Evolutionary conservation across 345 rosid genomes (phyloP).

Genomic region (Populus tremula): DNA sequence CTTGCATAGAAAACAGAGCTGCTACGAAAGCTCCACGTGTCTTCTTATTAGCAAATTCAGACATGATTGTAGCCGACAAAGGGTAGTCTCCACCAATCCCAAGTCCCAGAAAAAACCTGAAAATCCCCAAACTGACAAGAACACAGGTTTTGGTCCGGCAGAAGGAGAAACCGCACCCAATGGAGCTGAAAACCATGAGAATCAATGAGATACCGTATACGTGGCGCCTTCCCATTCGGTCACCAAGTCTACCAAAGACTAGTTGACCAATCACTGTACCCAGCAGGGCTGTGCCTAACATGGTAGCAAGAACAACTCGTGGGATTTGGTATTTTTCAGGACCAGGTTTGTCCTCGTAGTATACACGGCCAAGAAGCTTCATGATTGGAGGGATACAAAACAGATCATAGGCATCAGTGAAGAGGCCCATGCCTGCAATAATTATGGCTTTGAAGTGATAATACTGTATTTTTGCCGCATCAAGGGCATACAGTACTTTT

Average conservation of each 20-base stretch:
- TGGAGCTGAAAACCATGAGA: conserved; percentile 56
- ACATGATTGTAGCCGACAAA: conserved; percentile 75
- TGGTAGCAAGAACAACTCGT: conserved; percentile 26
- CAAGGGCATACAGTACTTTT: conserved; percentile 49
- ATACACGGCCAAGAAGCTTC: conserved; percentile 40
- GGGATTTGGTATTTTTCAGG: conserved; percentile 9
- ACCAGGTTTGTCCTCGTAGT: conserved; percentile 18
- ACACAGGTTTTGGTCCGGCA: conserved; percentile 53
- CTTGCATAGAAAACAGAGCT: conserved; percentile 75
- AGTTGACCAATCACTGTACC: conserved; percentile 63
- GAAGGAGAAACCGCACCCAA: conserved; percentile 63
- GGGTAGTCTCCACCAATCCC: conserved; percentile 86
- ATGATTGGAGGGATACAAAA: conserved; percentile 55
- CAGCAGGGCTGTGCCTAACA: conserved; percentile 46
- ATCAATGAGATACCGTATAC: conserved; percentile 58
- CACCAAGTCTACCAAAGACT: conserved; percentile 62
- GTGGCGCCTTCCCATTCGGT: conserved; percentile 51
- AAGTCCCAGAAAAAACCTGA: conserved; percentile 59
- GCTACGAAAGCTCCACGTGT: conserved; percentile 73
- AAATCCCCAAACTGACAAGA: conserved; percentile 51
- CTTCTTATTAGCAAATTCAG: conserved; percentile 72
- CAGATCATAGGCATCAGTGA: conserved; percentile 63
- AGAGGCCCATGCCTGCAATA: conserved; percentile 67
- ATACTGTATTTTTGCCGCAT: conserved; percentile 44
- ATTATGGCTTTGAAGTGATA: conserved; percentile 64